These are phyloP conservation scores for Silene conica DNA, from an alignment of 148 eudicot genomes.

Conservation along the genomic window DNA sequence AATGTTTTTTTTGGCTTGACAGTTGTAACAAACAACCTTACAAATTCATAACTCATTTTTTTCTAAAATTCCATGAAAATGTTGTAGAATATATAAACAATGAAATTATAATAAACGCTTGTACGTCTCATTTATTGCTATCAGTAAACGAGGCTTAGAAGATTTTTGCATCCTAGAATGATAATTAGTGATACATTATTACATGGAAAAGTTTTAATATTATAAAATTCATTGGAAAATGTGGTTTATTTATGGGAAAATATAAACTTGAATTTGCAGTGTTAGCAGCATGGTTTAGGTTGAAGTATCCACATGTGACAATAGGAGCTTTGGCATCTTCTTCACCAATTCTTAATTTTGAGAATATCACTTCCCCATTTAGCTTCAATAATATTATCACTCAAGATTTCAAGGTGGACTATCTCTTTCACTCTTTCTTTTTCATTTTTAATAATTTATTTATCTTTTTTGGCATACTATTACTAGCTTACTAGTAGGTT, in stretches of 20 bases:
- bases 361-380: constrained; percentile 61
- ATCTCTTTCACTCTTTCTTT: constrained; percentile 13
- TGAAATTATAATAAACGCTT: too few relatives aligned
- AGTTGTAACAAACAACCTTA: too few relatives aligned
- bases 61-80: too few relatives aligned
- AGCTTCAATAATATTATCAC: constrained; percentile 64
- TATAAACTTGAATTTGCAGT: constrained; percentile 38
- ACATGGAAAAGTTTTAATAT: too few relatives aligned
- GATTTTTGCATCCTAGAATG: too few relatives aligned
- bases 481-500: too few relatives aligned
- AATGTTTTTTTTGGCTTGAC: too few relatives aligned
- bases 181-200: too few relatives aligned
- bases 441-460: neutral
- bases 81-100: too few relatives aligned
- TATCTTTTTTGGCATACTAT: neutral
- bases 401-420: constrained; percentile 60
- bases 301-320: constrained; percentile 86
- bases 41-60: too few relatives aligned
- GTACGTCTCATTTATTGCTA: too few relatives aligned
- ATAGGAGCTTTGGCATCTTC: constrained; percentile 93
- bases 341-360: constrained; percentile 81
- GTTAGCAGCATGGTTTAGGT: constrained; percentile 92
- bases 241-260: constrained; percentile 6
- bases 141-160: too few relatives aligned
- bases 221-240: constrained; percentile 4